Base-by-base conservation (phyloP, 768 basidiomycete species). In the Mycena olivaceomarginata region DNA sequence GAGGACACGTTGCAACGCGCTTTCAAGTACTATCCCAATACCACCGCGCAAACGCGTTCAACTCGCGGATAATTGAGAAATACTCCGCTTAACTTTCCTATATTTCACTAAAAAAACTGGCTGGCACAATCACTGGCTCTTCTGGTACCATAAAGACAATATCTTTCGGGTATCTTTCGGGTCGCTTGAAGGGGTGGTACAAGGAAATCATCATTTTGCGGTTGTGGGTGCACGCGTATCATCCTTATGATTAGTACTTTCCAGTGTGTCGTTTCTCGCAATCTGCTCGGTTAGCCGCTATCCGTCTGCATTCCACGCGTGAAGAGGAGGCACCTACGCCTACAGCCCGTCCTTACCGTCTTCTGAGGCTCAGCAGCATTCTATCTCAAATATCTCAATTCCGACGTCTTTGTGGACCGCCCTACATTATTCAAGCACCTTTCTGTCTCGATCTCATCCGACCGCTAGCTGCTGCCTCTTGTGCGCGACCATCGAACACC, bases 351-450 rank as follows among this genome's bases (percentile, higher is more conserved):
- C 11, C 45, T 46, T 46, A 46, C 15, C 45, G 15, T 10, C 62
- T 13, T 66, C 20, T 65, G 41, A 65, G 13, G 9, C 63, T 65
- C 18, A 43, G 63, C 63, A 5, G 41, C 40, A 65, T 45, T 15
- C 63, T 65, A 41, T 41, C 48, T 46, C 65, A 15, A 59, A 66
- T 66, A 46, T 66, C 22, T 22, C 20, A 48, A 66, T 66, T 66
- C 37, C 22, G 15, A 66, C 22, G 65, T 66, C 65, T 66, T 31
- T 66, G 22, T 5, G 18, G 25, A 31, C 22, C 65, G 10, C 22
- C 48, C 65, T 22, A 7, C 46, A 41, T 22, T 31, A 66, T 66
- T 66, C 22, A 66, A 66, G 25, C 65, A n/a, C 46, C 48, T 10
- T 46, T 46, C 45, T 46, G 11, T 4, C 40, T 63, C 62, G 62